A percentile compares a stretch with the other conserved stretches of the same genome.
Evolutionary conservation across 495 filamentous ascomycete species (phyloP).

Genomic region (Lasiosphaeria ovina): DNA sequence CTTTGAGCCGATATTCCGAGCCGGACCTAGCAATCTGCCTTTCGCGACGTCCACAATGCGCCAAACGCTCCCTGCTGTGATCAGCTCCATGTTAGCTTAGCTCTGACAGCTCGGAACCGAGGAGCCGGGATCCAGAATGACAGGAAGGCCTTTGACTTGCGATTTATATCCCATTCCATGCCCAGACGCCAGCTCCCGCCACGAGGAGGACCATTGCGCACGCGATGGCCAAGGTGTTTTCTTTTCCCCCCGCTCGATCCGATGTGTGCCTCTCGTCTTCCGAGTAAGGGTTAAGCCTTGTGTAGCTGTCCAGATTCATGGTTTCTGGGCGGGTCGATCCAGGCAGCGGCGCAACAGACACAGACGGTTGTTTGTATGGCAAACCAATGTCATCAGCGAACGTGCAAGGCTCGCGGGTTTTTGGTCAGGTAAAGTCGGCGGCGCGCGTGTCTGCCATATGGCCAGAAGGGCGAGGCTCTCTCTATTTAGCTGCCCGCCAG

Average conservation of each 20-base stretch:
- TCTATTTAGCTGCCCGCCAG: too few species aligned
- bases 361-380: too few species aligned
- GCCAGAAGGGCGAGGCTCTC: too few species aligned
- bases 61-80: too few species aligned
- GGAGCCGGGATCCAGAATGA: not conserved
- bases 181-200: slow-evolving; percentile 2
- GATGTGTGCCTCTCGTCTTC: slow-evolving; percentile 19
- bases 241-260: not conserved
- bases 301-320: slow-evolving; percentile 33
- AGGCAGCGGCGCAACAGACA: not conserved
- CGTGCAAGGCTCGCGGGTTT: too few species aligned
- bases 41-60: too few species aligned
- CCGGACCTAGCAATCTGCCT: too few species aligned
- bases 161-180: slow-evolving; percentile 2
- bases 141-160: not conserved
- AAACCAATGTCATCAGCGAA: too few species aligned
- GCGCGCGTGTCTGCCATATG: too few species aligned
- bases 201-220: slow-evolving; percentile 6
- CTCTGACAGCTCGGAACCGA: not conserved
- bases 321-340: not conserved
- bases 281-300: slow-evolving; percentile 23
- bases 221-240: slow-evolving; percentile 6
- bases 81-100: too few species aligned
- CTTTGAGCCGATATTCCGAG: too few species aligned
- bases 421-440: too few species aligned